A percentile compares a stretch with the other conserved stretches of the same genome.
phyloP scores from a whole-genome alignment of 2,329 filamentous ascomycete species.

The Aureobasidium sp. region DNA sequence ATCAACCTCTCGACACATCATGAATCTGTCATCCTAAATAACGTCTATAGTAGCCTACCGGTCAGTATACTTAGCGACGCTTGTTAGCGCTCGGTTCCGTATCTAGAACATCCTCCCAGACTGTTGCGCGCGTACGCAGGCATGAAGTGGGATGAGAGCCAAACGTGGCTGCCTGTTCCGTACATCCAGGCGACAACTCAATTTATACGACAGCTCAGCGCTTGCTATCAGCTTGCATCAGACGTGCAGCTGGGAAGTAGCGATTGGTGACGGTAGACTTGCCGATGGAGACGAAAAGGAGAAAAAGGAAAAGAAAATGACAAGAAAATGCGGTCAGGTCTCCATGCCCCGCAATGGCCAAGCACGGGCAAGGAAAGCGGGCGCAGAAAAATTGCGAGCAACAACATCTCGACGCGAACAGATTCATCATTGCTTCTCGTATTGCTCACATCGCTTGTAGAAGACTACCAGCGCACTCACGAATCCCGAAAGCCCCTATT shows the following conservation, averaged over 20 bases:
- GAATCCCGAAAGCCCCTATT: not conserved
- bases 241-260: not conserved
- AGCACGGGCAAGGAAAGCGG: not conserved
- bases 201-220: not conserved
- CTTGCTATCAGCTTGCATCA: no score
- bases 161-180: not conserved
- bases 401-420: not conserved
- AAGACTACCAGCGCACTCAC: not conserved
- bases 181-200: no score
- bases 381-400: not conserved
- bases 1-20: no score
- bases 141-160: no score
- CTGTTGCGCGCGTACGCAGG: not conserved
- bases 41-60: not conserved
- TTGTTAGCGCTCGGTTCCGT: no score
- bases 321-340: not conserved
- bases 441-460: not conserved
- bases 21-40: no score
- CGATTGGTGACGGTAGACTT: not conserved
- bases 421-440: slow-evolving; percentile 6
- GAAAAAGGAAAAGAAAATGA: not conserved
- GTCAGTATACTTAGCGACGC: no score
- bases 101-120: not conserved
- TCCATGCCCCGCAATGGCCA: not conserved
- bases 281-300: no score